Evolutionary conservation across 1,139 yeast genomes (phyloP), one percentile per base, ranked within the genome.

Genomic region (Candida anutae): DNA sequence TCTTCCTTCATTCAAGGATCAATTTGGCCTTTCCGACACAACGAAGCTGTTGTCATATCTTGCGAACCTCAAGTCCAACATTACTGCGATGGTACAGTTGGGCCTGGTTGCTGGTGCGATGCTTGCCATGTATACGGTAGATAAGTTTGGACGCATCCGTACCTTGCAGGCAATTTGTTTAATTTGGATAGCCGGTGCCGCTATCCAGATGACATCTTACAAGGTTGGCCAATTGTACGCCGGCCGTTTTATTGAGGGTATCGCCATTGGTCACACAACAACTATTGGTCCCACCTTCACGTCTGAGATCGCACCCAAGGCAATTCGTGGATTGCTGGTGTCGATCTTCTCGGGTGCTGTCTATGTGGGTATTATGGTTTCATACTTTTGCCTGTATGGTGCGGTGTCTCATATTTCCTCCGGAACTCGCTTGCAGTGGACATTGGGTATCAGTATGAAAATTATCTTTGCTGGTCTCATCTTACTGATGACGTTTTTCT

Each of bases 71-170:
- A 41, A 53, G 4, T 51, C 62, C 21, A 63, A 58, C 35, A 48
- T 66, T 21, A 64, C 66, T 23, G 62, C 70, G 8, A 53, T 62
- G 21, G 64, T 64, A 44, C 74, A 68, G 34, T 67, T 59, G 15
- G 69, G 67, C 6, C 64, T 68, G 21, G 65, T 66, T 40, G 63
- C 64, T 36, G 74, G 73, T 6, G 64, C 72, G 2, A 42, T 62
- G 15, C 44, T 60, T 13, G 55, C 67, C 12, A 62, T 64, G 33
- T 66, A 64, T 3, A 52, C 56, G 23, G 55, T 63, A 12, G 60
- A 54, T 36, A 49, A 49, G 35, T 52, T 44, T 33, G 74, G 74
- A 5, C 50, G 72, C 25, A n/a, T n/a, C n/a, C n/a, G n/a, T n/a
- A n/a, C n/a, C n/a, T n/a, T n/a, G n/a, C n/a, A n/a, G n/a, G 49